A percentile compares a stretch with the other conserved stretches of the same genome.
These are phyloP conservation scores for Colletotrichum cereale DNA, from an alignment of 2,329 filamentous ascomycete species.

Conservation along the genomic window DNA sequence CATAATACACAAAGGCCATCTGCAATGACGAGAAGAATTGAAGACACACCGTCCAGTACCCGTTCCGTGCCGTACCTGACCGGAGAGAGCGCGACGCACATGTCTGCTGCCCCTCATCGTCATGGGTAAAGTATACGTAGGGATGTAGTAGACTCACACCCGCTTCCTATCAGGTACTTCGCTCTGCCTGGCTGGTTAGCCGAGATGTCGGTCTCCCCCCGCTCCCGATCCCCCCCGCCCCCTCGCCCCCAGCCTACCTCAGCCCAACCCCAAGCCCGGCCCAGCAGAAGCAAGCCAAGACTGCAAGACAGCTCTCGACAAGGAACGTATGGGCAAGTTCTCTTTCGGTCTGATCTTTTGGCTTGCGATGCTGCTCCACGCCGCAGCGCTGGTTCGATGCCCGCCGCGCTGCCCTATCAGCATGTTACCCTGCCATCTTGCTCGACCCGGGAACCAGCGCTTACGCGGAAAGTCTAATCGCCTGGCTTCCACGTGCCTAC, in stretches of 20 bases:
- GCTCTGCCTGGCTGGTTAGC: neutral
- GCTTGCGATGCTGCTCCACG: constrained; percentile 4
- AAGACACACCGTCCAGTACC: neutral
- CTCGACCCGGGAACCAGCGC: neutral
- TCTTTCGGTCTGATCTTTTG: constrained; percentile 24
- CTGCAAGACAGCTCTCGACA: constrained; percentile 7
- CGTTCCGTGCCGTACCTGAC: constrained; percentile 20
- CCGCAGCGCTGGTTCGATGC: neutral
- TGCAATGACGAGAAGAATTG: neutral
- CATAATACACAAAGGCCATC: neutral
- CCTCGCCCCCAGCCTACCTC: neutral
- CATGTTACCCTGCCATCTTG: constrained; percentile 18
- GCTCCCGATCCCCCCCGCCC: too few species aligned
- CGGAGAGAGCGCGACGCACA: neutral
- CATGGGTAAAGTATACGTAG: neutral
- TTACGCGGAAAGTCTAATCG: constrained; percentile 24
- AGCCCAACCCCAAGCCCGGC: neutral
- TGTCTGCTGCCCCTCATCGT: constrained; percentile 5
- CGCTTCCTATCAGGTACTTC: neutral
- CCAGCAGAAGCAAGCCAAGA: constrained; percentile 25
- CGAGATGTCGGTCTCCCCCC: neutral
- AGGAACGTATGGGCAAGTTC: constrained; percentile 1
- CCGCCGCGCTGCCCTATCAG: neutral
- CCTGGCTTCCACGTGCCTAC: neutral
- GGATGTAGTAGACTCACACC: neutral